Conservation (phyloP, 306 rosid genomes). For the Sophora flavescens region DNA sequence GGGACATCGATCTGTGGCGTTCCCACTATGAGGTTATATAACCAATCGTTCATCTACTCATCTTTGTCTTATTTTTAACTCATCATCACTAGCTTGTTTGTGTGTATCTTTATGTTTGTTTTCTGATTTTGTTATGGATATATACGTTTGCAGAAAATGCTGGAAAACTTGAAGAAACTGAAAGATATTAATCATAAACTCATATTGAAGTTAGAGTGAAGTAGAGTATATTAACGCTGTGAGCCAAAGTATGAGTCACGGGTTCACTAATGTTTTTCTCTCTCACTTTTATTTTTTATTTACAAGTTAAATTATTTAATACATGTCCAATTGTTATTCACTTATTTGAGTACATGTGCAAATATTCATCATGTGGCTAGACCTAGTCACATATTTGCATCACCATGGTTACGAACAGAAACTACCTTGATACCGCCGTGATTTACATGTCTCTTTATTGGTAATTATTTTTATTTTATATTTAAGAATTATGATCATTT, state of each 20-base stretch:
- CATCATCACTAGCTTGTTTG: neutral
- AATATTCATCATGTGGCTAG: constrained; percentile 79
- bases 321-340: neutral
- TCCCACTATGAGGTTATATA: constrained; percentile 82
- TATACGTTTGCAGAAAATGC: constrained; percentile 64
- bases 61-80: neutral
- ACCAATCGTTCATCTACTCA: neutral
- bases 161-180: constrained; percentile 61
- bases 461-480: too few species aligned
- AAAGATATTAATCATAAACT: constrained; percentile 70
- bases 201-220: too few species aligned
- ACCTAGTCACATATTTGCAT: constrained; percentile 75
- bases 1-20: constrained; percentile 73
- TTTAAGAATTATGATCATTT: too few species aligned
- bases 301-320: neutral
- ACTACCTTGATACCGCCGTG: constrained; percentile 87
- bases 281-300: too few species aligned
- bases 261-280: too few species aligned
- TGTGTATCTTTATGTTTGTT: too few species aligned
- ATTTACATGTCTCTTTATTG: too few species aligned
- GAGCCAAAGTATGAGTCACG: too few species aligned
- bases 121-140: constrained; percentile 1
- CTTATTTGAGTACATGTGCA: constrained; percentile 35
- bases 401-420: constrained; percentile 79
- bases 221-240: too few species aligned